Evolutionary conservation across 2,329 filamentous ascomycete species (phyloP).

Genomic region (Stachybotrys chlorohalonatus): DNA sequence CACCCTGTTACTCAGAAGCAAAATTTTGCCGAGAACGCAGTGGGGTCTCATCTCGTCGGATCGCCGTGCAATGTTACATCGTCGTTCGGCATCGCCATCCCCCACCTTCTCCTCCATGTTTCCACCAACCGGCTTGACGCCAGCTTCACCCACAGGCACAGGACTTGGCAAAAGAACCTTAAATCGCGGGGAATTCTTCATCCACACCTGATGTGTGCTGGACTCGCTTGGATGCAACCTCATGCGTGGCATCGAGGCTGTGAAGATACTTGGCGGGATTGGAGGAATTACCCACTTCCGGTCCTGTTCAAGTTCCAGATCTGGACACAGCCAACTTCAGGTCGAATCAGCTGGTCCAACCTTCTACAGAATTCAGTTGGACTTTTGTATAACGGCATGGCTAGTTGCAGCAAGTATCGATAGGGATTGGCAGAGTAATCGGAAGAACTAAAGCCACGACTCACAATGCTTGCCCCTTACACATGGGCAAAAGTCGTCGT

Average conservation of each 20-base stretch:
- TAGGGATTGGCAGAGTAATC: not conserved
- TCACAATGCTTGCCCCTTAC: not conserved
- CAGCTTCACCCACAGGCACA: not conserved
- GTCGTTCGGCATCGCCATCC: not conserved
- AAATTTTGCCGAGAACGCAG: not conserved
- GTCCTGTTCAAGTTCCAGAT: not conserved
- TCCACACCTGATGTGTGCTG: not conserved
- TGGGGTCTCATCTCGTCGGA: not conserved
- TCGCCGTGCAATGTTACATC: not conserved
- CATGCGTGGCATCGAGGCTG: not conserved
- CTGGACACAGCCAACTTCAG: too few relatives aligned
- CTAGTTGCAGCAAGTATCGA: not conserved
- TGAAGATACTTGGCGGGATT: not conserved
- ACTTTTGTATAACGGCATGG: not conserved
- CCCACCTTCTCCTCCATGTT: not conserved
- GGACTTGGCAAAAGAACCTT: not conserved
- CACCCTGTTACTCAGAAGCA: not conserved
- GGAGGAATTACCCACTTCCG: not conserved
- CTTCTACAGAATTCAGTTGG: not conserved
- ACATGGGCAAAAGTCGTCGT: not conserved
- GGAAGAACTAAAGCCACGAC: not conserved
- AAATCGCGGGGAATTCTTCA: not conserved
- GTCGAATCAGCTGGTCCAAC: too few relatives aligned
- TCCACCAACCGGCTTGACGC: not conserved
- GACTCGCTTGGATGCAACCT: too few relatives aligned